phyloP scores from a whole-genome alignment of 306 rosid species.

The Prunus padus region DNA sequence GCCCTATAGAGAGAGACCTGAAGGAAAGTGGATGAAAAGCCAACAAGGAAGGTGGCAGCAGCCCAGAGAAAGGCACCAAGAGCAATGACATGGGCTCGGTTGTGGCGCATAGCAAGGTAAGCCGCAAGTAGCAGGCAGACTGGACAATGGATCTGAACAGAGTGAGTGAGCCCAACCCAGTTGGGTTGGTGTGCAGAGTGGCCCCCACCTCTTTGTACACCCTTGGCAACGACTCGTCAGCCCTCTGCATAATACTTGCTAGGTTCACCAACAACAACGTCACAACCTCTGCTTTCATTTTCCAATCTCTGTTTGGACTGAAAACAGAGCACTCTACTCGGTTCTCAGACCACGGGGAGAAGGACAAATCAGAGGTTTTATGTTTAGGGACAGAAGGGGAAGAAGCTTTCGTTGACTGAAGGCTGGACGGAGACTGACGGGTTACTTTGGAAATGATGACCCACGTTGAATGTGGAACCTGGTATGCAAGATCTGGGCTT shows the following conservation, averaged over 20 bases:
- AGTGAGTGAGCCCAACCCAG: constrained; percentile 72
- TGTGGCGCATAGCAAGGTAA: too few species aligned
- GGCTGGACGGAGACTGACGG: not conserved
- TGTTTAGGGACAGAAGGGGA: not conserved
- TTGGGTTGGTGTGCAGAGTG: constrained; percentile 71
- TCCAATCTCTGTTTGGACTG: not conserved
- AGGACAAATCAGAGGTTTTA: not conserved
- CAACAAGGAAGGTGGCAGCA: constrained; percentile 67
- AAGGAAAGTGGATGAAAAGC: constrained; percentile 56
- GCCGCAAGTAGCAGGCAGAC: constrained; percentile 68
- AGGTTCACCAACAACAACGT: constrained; percentile 67
- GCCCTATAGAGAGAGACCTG: constrained; percentile 49
- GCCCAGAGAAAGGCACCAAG: too few species aligned
- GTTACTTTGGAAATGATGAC: too few species aligned
- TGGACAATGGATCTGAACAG: constrained; percentile 80
- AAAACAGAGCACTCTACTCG: not conserved
- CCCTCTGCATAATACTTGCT: constrained; percentile 67
- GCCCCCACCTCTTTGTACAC: constrained; percentile 74
- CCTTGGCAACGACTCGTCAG: constrained; percentile 76
- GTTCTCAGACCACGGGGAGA: not conserved
- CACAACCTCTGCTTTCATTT: constrained; percentile 58
- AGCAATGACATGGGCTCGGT: too few species aligned
- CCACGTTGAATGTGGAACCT: too few species aligned
- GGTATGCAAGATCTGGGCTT: too few species aligned
- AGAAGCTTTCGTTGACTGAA: constrained; percentile 2